Conservation (phyloP, 2,329 filamentous ascomycete species). For the Calonectria ilicicola region DNA sequence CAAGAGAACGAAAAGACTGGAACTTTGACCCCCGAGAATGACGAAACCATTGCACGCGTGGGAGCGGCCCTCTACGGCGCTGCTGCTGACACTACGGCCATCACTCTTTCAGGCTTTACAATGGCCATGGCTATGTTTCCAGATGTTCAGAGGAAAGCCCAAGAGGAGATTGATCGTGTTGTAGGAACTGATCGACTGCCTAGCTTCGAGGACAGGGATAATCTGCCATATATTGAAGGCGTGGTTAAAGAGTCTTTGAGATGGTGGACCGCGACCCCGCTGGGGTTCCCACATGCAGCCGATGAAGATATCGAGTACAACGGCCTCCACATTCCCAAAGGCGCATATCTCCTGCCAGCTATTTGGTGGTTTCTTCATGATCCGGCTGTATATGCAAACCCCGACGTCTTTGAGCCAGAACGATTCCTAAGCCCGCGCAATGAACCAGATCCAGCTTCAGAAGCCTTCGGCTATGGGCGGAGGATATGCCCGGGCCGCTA, state of each 20-base stretch:
- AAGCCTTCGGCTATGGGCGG: not conserved
- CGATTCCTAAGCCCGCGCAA: conserved; percentile 24
- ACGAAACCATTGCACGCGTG: not conserved
- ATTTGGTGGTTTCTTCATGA: conserved; percentile 22
- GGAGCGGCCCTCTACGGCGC: not conserved
- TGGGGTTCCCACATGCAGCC: not conserved
- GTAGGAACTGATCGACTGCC: conserved; percentile 62
- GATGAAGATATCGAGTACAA: conserved; percentile 18
- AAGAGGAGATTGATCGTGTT: conserved; percentile 64
- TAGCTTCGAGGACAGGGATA: conserved; percentile 58
- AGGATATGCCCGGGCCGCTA: not conserved
- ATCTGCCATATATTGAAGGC: conserved; percentile 64
- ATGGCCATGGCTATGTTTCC: not conserved
- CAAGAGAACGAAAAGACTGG: not conserved
- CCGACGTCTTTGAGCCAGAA: conserved; percentile 16
- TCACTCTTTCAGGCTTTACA: not conserved
- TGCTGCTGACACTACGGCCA: not conserved
- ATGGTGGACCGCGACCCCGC: not conserved
- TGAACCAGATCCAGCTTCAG: not conserved
- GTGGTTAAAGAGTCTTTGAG: conserved; percentile 69
- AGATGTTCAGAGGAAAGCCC: conserved; percentile 47
- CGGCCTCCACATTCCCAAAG: conserved; percentile 24
- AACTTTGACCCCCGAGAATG: not conserved
- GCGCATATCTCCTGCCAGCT: conserved; percentile 19
- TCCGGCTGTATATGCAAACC: not conserved